Evolutionary conservation across 2,329 filamentous ascomycete species (phyloP).

Genomic region (Emergomyces pasteurianus): DNA sequence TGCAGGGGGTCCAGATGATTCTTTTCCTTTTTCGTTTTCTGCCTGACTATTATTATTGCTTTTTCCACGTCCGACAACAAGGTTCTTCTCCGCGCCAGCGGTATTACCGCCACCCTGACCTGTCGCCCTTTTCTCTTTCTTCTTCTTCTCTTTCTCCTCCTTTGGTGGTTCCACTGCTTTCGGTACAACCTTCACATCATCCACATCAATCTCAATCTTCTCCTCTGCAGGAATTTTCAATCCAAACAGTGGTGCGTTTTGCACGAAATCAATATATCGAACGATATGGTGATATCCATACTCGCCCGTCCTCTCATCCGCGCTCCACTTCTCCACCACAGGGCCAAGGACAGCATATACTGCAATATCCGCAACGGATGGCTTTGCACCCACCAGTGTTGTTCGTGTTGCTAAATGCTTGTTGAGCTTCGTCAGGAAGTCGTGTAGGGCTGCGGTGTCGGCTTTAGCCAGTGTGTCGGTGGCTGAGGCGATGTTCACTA

Average conservation of each 20-base stretch:
- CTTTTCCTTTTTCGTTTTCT: constrained; percentile 42
- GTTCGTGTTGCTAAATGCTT: constrained; percentile 77
- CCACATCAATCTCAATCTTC: constrained; percentile 66
- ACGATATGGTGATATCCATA: constrained; percentile 84
- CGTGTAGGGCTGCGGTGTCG: constrained; percentile 44
- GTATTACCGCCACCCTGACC: constrained; percentile 6
- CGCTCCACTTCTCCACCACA: constrained; percentile 63
- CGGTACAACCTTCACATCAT: constrained; percentile 76
- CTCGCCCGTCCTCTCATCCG: constrained; percentile 81
- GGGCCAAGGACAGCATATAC: constrained; percentile 70
- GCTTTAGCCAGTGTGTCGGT: constrained; percentile 38
- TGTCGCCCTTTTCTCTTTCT: constrained; percentile 80
- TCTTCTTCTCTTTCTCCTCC: constrained; percentile 93
- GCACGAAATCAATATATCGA: constrained; percentile 84
- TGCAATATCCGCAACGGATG: constrained; percentile 74
- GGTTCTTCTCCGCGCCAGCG: constrained; percentile 18
- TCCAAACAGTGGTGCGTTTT: constrained; percentile 65
- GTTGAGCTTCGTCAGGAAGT: constrained; percentile 70
- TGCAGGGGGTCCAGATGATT: constrained; percentile 36
- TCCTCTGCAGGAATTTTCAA: constrained; percentile 58
- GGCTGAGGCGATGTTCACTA: constrained; percentile 63
- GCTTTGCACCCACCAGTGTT: constrained; percentile 79
- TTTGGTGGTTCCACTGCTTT: constrained; percentile 83
- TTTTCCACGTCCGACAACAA: constrained; percentile 29
- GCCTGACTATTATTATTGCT: constrained; percentile 36